phyloP scores from a whole-genome alignment of 345 rosid genomes.

The Noccaea caerulescens region DNA sequence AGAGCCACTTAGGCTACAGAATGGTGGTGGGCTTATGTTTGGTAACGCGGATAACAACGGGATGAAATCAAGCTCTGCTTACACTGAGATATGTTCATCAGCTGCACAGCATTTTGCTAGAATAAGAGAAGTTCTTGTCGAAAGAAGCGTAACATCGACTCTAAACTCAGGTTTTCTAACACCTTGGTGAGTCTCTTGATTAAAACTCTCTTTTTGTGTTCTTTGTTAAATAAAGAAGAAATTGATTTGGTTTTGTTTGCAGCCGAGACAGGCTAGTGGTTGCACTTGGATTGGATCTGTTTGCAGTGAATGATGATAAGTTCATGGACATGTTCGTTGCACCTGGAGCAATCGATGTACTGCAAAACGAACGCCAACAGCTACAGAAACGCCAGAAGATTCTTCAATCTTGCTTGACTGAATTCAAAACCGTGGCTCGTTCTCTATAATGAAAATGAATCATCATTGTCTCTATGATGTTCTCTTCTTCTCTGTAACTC shows the following conservation, averaged over 20 bases:
- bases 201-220: background rate
- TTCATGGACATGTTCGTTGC: conserved; percentile 97
- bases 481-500: conserved; percentile 31
- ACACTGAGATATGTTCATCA: conserved; percentile 78
- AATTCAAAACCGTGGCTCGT: conserved; percentile 77
- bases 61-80: conserved; percentile 68
- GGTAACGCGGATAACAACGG: conserved; percentile 58
- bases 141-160: conserved; percentile 86
- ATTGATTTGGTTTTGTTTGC: background rate
- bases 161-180: conserved; percentile 91
- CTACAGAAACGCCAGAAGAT: conserved; percentile 88
- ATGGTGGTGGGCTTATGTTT: conserved; percentile 52
- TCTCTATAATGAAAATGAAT: conserved; percentile 53
- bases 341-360: conserved; percentile 82
- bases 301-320: conserved; percentile 83
- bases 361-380: conserved; percentile 69
- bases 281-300: conserved; percentile 82
- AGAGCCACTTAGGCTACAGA: conserved; percentile 62
- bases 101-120: conserved; percentile 95
- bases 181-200: conserved; percentile 71
- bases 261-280: conserved; percentile 86
- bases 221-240: background rate
- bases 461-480: conserved; percentile 39
- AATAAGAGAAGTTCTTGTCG: conserved; percentile 90
- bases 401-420: conserved; percentile 84